phyloP scores from a whole-genome alignment of 768 basidiomycete genomes.

The Mycena rosella region DNA sequence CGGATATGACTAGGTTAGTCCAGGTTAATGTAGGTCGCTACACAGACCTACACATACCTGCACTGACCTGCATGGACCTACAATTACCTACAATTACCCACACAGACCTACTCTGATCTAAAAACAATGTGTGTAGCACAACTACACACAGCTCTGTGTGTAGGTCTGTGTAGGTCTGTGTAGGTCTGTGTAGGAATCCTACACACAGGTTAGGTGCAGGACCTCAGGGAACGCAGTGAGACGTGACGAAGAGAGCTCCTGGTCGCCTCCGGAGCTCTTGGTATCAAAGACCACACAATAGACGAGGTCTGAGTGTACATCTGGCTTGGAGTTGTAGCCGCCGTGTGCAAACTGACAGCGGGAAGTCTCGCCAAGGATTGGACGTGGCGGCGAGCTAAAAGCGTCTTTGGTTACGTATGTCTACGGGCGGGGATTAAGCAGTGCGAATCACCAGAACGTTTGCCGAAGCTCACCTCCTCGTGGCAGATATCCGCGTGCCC shows the following conservation, averaged over 20 bases:
- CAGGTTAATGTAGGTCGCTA: too few species aligned
- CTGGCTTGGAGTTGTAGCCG: conserved; percentile 83
- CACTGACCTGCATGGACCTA: too few species aligned
- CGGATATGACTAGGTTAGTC: too few species aligned
- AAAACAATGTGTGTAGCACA: too few species aligned
- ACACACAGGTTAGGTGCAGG: too few species aligned
- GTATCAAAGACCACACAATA: conserved; percentile 93
- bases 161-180: too few species aligned
- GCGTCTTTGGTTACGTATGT: conserved; percentile 92
- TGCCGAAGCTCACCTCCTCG: conserved; percentile 68
- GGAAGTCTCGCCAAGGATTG: conserved; percentile 77
- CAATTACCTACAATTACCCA: too few species aligned
- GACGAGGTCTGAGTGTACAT: conserved; percentile 79
- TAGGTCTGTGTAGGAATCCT: too few species aligned
- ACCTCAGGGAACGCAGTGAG: too few species aligned
- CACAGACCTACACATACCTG: too few species aligned
- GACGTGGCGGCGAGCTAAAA: conserved; percentile 71
- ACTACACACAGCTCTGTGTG: too few species aligned
- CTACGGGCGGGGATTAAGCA: conserved; percentile 54
- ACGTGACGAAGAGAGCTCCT: conserved; percentile 70
- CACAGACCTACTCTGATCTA: too few species aligned
- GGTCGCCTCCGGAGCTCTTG: conserved; percentile 58
- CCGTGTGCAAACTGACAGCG: conserved; percentile 93
- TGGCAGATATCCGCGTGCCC: conserved; percentile 71
- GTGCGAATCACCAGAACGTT: conserved; percentile 19